phyloP scores from a whole-genome alignment of 1,284 basidiomycete species.

The Somion occarium region DNA sequence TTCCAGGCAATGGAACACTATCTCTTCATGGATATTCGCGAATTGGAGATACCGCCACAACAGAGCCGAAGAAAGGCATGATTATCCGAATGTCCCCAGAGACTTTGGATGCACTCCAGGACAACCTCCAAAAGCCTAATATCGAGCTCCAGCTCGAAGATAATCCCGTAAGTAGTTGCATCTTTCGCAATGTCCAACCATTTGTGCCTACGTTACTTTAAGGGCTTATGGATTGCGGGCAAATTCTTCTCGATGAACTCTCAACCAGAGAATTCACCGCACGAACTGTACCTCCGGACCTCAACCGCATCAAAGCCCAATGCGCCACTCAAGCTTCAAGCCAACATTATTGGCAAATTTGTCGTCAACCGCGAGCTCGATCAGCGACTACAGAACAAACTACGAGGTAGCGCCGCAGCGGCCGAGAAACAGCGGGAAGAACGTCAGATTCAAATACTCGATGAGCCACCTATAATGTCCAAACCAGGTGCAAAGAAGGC shows the following conservation, averaged over 20 bases:
- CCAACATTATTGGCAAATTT: slow-evolving; percentile 65
- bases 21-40: slow-evolving; percentile 51
- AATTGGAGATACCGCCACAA: slow-evolving; percentile 48
- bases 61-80: slow-evolving; percentile 66
- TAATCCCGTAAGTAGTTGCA: slow-evolving; percentile 40
- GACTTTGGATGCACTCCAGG: slow-evolving; percentile 59
- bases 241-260: slow-evolving; percentile 56
- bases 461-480: slow-evolving; percentile 24
- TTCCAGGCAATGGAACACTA: slow-evolving; percentile 48
- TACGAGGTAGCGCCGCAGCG: slow-evolving; percentile 51
- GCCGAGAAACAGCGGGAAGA: slow-evolving; percentile 53
- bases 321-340: slow-evolving; percentile 65
- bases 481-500: slow-evolving; percentile 27
- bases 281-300: slow-evolving; percentile 68
- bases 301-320: slow-evolving; percentile 50
- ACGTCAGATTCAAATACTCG: slow-evolving; percentile 49
- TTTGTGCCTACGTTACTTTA: slow-evolving; percentile 4
- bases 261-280: slow-evolving; percentile 46
- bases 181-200: not conserved
- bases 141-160: slow-evolving; percentile 59
- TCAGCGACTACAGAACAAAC: slow-evolving; percentile 42
- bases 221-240: slow-evolving; percentile 66
- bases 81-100: slow-evolving; percentile 67
- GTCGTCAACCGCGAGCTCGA: slow-evolving; percentile 56
- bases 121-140: slow-evolving; percentile 37